Conservation (phyloP, 345 rosid genomes). For the Euphorbia lathyris region DNA sequence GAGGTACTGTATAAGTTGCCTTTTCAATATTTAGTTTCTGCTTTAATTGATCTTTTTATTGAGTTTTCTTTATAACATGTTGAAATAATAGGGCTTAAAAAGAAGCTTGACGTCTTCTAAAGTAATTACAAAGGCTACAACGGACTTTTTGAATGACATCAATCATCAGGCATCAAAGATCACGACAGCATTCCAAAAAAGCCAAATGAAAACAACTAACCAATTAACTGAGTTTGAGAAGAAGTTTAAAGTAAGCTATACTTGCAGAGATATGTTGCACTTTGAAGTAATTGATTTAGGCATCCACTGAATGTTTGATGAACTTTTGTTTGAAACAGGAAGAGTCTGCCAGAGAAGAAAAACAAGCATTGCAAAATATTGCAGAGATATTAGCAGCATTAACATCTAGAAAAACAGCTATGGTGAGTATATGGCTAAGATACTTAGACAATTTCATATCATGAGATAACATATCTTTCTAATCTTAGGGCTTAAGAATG, state of each 20-base stretch:
- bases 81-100: constrained; percentile 45
- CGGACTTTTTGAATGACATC: constrained; percentile 52
- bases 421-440: constrained; percentile 37
- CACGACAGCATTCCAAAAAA: constrained; percentile 43
- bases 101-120: constrained; percentile 56
- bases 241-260: constrained; percentile 50
- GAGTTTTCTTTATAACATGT: constrained; percentile 2
- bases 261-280: neutral
- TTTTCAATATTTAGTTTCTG: neutral
- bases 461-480: neutral
- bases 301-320: constrained; percentile 4
- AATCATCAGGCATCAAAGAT: constrained; percentile 52
- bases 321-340: constrained; percentile 49
- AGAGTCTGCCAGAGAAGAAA: constrained; percentile 72
- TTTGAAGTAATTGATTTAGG: neutral
- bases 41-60: neutral
- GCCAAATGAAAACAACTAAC: constrained; percentile 45
- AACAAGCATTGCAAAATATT: constrained; percentile 63
- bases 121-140: constrained; percentile 57
- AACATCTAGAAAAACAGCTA: constrained; percentile 59
- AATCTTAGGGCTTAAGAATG: neutral
- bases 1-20: constrained; percentile 39
- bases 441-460: neutral
- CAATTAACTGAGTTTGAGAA: constrained; percentile 57
- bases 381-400: constrained; percentile 53